Evolutionary conservation across 2,329 filamentous ascomycete genomes (phyloP), one percentile per base, ranked within the genome.

Genomic region (Diaporthe vaccinii): DNA sequence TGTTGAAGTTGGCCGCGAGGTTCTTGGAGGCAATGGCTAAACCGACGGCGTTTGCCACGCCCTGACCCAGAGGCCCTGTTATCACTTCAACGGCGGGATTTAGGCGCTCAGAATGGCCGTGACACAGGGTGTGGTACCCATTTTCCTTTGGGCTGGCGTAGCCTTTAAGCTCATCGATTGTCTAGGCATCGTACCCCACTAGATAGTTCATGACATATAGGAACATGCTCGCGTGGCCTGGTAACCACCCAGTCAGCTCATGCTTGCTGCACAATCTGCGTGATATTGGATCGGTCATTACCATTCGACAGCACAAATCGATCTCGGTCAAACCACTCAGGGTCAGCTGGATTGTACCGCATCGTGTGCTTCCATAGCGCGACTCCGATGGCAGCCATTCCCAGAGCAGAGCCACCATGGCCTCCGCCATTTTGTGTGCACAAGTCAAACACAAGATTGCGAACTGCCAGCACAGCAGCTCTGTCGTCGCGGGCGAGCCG

Each of bases 241-340:
- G 10, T 53, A 53, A 49, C 12, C 14, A 20, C 3, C 1, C 8
- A 7, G 17, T 15, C 67, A 34, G 22, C 17, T 10, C 7, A 14
- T 1, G 34, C 1, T 28, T 22, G 4, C 73, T 51, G 4, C n/a
- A 8, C 14, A 7, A 25, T 8, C 12, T 9, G 20, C 3, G 1
- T 10, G 49, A 2, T 46, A 15, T 15, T 36, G n/a, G 17, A 31
- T 14, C 36, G 9, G 36, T 31, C n/a, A 53, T 68, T 51, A 74
- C 77, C 91, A 77, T 92, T 92, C 31, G 90, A 92, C 15, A 92
- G 84, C 9, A 92, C 88, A 78, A 92, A 92, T 31, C 90, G 87
- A 78, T 92, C 91, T 49, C 91, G 85, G 80, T 92, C 91, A 84
- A 92, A 91, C 80, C 84, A 92, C 57, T 85, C 79, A 12, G 89